Base-by-base conservation (phyloP, 345 rosid genomes). In the Eucalyptus pauciflora region DNA sequence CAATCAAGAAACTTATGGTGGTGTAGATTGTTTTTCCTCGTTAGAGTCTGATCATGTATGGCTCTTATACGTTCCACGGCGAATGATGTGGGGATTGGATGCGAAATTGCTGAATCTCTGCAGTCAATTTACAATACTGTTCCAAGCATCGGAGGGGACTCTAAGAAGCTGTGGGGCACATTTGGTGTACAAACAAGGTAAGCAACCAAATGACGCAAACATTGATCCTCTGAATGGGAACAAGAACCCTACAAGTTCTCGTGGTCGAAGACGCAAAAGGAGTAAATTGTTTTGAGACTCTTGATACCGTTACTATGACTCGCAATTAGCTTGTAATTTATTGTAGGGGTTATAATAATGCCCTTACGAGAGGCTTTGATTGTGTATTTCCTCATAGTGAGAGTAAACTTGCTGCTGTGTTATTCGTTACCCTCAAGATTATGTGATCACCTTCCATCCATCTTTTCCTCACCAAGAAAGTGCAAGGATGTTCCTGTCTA, bases 81-180 rank as follows among this genome's bases (percentile, higher is more conserved):
- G 13, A 45, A 58, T 20, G 54, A 60, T 85, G 48, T 88, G 87
- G 90, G 90, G 83, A 16, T 56, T 54, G 85, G 88, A 87, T 7
- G 18, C 45, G 10, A 46, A 64, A 48, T 8, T 67, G 67, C 43
- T 0, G 60, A 1, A 67, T 8, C 46, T 37, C 13, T 0, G 2
- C 15, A 71, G 14, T 49, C 86, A 0, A 71, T 17, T 88, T 14
- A 69, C 2, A 0, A 85, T 71, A 17, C 4, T 18, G 37, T 88
- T 88, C 33, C 46, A 14, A 33, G 67, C 33, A 6, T 50, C 67
- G 5, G 33, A 37, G 17, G 41, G 15, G n/a, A 33, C 49, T 13
- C 27, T 50, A 33, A 50, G 2, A 71, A 17, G 49, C n/a, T 69
- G 64, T 3, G 89, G 62, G 43, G 86, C 51, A 29, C 89, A 76